A percentile compares a stretch with the other conserved stretches of the same genome.
These are phyloP conservation scores for Dillenia turbinata DNA, from an alignment of 164 flowering plant genomes.

Conservation along the genomic window DNA sequence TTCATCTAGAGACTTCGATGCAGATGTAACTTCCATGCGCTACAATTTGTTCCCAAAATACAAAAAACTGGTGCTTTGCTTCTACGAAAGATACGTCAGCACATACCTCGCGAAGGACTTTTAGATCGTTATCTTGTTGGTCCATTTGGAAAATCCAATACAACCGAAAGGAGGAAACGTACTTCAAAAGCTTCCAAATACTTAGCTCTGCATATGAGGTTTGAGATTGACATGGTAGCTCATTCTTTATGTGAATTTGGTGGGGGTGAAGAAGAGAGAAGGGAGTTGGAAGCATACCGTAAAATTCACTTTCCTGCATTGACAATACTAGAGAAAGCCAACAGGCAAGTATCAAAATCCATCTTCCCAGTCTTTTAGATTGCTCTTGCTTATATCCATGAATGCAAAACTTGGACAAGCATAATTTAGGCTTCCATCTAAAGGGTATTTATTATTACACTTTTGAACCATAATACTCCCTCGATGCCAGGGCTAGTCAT, in stretches of 20 bases:
- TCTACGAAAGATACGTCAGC: conserved; percentile 63
- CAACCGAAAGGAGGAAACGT: conserved; percentile 20
- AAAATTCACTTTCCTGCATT: conserved; percentile 86
- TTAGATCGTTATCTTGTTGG: conserved; percentile 80
- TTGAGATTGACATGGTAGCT: conserved; percentile 99
- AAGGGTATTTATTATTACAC: too few relatives aligned
- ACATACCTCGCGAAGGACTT: conserved; percentile 43
- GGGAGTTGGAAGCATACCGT: conserved; percentile 86
- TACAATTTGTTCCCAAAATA: conserved; percentile 82
- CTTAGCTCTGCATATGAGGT: conserved; percentile 86
- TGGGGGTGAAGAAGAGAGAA: conserved; percentile 83
- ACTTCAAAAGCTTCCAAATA: conserved; percentile 48
- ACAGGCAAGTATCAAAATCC: conserved; percentile 39
- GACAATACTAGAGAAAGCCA: conserved; percentile 44
- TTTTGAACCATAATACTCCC: too few relatives aligned
- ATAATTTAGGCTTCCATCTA: too few relatives aligned
- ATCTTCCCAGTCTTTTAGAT: too few relatives aligned
- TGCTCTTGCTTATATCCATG: too few relatives aligned
- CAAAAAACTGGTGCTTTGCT: conserved; percentile 91
- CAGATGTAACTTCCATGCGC: conserved; percentile 98
- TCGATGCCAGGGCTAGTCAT: too few relatives aligned
- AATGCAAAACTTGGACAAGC: too few relatives aligned
- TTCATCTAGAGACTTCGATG: conserved; percentile 97
- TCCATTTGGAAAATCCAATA: conserved; percentile 37
- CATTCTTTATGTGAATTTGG: conserved; percentile 96